Percentiles rank a stretch among this genome's conserved stretches.
Conservation (phyloP, 1,139 yeast species). For the Yamadazyma trypodendri region DNA sequence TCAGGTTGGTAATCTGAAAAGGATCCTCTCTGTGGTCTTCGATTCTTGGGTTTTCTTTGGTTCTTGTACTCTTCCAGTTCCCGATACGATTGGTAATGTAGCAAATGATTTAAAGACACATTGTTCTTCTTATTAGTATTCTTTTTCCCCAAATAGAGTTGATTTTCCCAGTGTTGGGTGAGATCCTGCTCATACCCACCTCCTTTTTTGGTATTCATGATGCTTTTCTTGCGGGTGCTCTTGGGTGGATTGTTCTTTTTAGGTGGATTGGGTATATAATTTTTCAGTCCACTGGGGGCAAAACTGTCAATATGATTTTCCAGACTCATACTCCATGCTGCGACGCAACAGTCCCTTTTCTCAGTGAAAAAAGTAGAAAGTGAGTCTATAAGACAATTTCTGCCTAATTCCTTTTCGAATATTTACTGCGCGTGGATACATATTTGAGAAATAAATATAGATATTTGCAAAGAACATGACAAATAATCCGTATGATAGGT, state of each 20-base stretch:
- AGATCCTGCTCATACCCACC: conserved; percentile 2
- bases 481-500: conserved; percentile 6
- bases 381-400: too few species aligned
- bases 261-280: neutral
- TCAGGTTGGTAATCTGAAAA: conserved; percentile 13
- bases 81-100: conserved; percentile 56
- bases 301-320: neutral
- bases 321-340: conserved; percentile 1
- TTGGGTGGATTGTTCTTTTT: neutral
- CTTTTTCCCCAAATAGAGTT: conserved; percentile 11
- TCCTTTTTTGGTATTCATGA: too few species aligned
- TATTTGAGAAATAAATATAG: neutral
- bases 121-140: conserved; percentile 48
- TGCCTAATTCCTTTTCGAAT: too few species aligned
- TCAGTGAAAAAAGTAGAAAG: too few species aligned
- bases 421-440: too few species aligned
- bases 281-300: neutral
- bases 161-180: conserved; percentile 3
- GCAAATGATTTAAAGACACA: conserved; percentile 60
- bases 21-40: conserved; percentile 11
- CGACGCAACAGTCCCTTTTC: too few species aligned
- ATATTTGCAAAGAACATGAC: conserved; percentile 3
- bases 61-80: conserved; percentile 48
- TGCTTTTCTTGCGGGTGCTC: neutral
- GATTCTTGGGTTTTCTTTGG: conserved; percentile 16